Evolutionary conservation across 2,329 filamentous ascomycete species (phyloP), one percentile per base, ranked within the genome.

Genomic region (Aspergillus piperis): DNA sequence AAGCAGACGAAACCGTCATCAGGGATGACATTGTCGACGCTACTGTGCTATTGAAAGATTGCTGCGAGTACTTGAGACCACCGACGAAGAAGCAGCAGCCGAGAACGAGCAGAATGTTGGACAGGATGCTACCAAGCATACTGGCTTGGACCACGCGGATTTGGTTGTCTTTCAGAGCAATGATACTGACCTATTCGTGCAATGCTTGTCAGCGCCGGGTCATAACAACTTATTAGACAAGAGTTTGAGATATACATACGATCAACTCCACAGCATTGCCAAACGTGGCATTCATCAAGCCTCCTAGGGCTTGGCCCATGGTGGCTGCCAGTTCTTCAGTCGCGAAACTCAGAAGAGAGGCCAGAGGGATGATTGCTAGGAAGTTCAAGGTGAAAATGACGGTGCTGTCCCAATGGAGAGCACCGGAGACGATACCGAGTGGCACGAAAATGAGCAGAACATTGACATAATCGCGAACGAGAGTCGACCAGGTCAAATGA

Each of bases 81-180:
- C 90, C 90, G 58, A 90, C 84, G 66, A 92, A 81, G 79, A 92
- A 92, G 76, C 89, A 92, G 83, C 90, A 91, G 68, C 90, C 89
- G 73, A 92, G 84, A 50, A 92, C 94, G 21, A 98, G 86, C 7
- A 98, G 84, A 65, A 97, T 88, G 77, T 98, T 98, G 66, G 94
- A 97, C 41, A 98, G 83, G 68, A 98, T 96, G 71, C 91, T 96
- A 51, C 95, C 94, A 36, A 98, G 87, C 93, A 98, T 98, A 65
- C 92, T 96, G 19, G 94, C 90, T 79, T 98, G 95, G n/a, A 98
- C 94, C 66, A 98, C 93, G 70, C 94, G 88, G 72, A 97, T 96
- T 78, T 98, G 90, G 64, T 88, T 87, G 68, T 95, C 87, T 66
- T 83, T 86, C 49, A 99, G 84, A 17, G 95, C 95, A 65, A 98